Conservation (phyloP, 441 rosid species). For the Aleurites moluccanus region DNA sequence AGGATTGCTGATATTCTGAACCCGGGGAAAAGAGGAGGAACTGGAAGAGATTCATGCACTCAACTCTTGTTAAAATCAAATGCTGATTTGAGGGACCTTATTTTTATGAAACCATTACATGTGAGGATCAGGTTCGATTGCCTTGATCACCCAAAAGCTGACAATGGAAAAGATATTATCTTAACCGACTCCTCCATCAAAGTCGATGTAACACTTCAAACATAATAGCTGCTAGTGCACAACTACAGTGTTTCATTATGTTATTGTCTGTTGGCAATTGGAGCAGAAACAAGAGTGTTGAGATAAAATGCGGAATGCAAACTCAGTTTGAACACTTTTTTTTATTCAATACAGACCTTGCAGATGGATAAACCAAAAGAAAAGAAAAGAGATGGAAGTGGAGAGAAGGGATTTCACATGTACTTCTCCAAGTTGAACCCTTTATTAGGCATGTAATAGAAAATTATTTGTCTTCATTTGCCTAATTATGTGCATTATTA, state of each 20-base stretch:
- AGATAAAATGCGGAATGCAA: background rate
- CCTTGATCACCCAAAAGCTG: constrained; percentile 72
- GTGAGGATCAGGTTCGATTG: constrained; percentile 58
- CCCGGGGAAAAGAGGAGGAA: constrained; percentile 35
- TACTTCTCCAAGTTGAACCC: background rate
- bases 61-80: constrained; percentile 51
- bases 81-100: constrained; percentile 57
- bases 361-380: background rate
- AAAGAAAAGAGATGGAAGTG: background rate
- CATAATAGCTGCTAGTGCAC: constrained; percentile 13
- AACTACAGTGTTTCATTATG: background rate
- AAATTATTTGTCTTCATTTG: background rate
- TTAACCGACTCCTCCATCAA: constrained; percentile 54
- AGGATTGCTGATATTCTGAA: constrained; percentile 55
- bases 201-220: constrained; percentile 51
- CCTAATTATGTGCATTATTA: background rate
- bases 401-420: background rate
- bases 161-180: constrained; percentile 56
- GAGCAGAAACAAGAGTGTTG: background rate
- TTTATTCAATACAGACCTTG: background rate
- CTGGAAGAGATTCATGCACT: constrained; percentile 47
- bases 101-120: constrained; percentile 68
- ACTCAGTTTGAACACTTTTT: background rate
- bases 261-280: background rate
- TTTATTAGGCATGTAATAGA: background rate